These are phyloP conservation scores for Kurtzmaniella quercitrusa DNA, from an alignment of 1,139 yeast species.

Conservation along the genomic window DNA sequence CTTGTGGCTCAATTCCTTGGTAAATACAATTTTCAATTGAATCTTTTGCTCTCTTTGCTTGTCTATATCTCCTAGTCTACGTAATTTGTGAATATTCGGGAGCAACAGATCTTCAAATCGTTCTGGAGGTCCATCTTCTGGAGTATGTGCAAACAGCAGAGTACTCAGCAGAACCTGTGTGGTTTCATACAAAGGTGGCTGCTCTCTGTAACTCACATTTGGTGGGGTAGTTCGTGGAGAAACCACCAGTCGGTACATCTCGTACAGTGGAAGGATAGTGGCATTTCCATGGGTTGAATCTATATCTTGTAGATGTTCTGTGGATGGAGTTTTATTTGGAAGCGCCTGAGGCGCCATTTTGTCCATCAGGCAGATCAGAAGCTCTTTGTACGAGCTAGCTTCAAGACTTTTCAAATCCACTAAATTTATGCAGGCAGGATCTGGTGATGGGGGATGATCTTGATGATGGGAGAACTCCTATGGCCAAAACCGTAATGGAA, in stretches of 20 bases:
- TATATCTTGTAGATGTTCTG: not conserved
- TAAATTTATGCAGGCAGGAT: too few relatives aligned
- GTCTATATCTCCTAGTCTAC: conserved; percentile 27
- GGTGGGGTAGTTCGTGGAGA: conserved; percentile 34
- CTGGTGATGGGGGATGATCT: too few relatives aligned
- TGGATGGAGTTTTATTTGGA: not conserved
- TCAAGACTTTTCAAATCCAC: too few relatives aligned
- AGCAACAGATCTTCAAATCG: conserved; percentile 29
- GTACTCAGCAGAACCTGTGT: conserved; percentile 14
- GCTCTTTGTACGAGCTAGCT: too few relatives aligned
- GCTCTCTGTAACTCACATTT: conserved; percentile 26
- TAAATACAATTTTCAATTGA: conserved; percentile 24
- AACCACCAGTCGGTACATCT: conserved; percentile 37
- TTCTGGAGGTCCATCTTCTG: conserved; percentile 10
- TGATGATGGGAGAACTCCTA: too few relatives aligned
- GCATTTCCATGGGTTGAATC: not conserved
- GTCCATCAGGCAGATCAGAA: not conserved
- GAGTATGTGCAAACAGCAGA: conserved; percentile 7
- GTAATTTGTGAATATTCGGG: conserved; percentile 34
- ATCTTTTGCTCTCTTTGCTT: conserved; percentile 24
- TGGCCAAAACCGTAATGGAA: too few relatives aligned
- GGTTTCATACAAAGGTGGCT: conserved; percentile 35
- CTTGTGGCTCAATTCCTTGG: conserved; percentile 31
- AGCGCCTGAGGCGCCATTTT: not conserved
- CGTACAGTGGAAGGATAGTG: conserved; percentile 37